Evolutionary conservation across 257 asterid species (phyloP).

Genomic region (Craterostigma plantagineum): DNA sequence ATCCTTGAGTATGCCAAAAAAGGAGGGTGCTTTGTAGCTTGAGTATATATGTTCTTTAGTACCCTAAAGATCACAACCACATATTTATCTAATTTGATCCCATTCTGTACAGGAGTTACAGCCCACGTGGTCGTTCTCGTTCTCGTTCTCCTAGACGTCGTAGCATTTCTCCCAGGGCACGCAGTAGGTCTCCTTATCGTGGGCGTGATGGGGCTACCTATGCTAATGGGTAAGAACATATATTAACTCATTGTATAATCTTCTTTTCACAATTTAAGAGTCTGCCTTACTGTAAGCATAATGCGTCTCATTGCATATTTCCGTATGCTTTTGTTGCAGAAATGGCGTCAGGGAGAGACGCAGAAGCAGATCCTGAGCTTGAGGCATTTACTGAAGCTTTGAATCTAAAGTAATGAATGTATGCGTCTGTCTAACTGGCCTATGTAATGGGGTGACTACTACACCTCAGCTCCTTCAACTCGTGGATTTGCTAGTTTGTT

Average conservation of each 20-base stretch:
- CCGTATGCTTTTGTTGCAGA: background rate
- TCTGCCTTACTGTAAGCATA: background rate
- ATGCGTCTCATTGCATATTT: background rate
- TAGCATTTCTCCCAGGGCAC: slow-evolving; percentile 20
- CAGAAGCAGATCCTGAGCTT: slow-evolving; percentile 1
- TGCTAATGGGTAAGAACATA: slow-evolving; percentile 18
- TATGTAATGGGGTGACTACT: background rate
- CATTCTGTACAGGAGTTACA: slow-evolving; percentile 20
- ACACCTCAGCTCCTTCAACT: background rate
- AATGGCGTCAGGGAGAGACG: slow-evolving; percentile 2
- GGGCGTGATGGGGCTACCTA: slow-evolving; percentile 24
- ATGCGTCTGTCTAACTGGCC: background rate
- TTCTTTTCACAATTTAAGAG: too few species aligned
- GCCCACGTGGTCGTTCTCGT: slow-evolving; percentile 23
- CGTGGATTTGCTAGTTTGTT: background rate
- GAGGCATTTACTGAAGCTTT: background rate
- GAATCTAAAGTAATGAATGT: background rate
- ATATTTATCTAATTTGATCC: too few species aligned
- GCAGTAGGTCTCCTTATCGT: slow-evolving; percentile 32
- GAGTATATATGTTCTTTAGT: background rate
- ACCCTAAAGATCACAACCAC: too few species aligned
- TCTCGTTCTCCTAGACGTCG: slow-evolving; percentile 5
- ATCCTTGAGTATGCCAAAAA: background rate
- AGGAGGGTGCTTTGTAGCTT: background rate
- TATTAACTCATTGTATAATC: too few species aligned